A percentile compares a stretch with the other conserved stretches of the same genome.
phyloP scores from a whole-genome alignment of 371 early-diverging fungal genomes.

The Mortierella sp. region DNA sequence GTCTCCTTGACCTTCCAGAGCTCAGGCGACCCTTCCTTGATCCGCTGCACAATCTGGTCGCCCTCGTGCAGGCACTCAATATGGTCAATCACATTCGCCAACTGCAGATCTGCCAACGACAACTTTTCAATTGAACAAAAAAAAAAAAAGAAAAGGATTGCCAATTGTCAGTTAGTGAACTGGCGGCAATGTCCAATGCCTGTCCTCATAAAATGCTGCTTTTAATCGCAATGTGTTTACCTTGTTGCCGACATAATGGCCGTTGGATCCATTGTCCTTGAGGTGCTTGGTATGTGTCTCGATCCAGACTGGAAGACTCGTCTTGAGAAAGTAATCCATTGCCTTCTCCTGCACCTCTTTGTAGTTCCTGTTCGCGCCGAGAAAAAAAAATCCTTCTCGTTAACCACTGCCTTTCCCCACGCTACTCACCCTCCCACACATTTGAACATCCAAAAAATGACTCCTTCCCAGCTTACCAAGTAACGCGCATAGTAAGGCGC shows the following conservation, averaged over 20 bases:
- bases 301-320: conserved; percentile 33
- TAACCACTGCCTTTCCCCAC: background rate
- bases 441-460: background rate
- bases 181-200: background rate
- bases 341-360: conserved; percentile 42
- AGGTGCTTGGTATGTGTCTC: conserved; percentile 42
- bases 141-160: too few relatives aligned
- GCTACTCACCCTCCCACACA: too few relatives aligned
- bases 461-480: conserved; percentile 22
- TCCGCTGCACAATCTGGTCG: conserved; percentile 23
- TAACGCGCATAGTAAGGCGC: conserved; percentile 31
- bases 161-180: background rate
- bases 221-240: background rate
- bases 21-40: conserved; percentile 27
- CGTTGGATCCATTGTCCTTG: conserved; percentile 47
- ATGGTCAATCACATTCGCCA: conserved; percentile 42
- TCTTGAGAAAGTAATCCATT: conserved; percentile 18
- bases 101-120: conserved; percentile 40
- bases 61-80: conserved; percentile 16
- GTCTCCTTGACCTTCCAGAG: conserved; percentile 44
- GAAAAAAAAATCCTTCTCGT: background rate
- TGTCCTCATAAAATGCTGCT: background rate
- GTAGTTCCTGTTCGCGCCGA: conserved; percentile 24
- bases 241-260: conserved; percentile 48
- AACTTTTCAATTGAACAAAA: background rate